A percentile compares a stretch with the other conserved stretches of the same genome.
Conservation (phyloP, 2,329 filamentous ascomycete genomes). For the Hypoxylon rubiginosum region DNA sequence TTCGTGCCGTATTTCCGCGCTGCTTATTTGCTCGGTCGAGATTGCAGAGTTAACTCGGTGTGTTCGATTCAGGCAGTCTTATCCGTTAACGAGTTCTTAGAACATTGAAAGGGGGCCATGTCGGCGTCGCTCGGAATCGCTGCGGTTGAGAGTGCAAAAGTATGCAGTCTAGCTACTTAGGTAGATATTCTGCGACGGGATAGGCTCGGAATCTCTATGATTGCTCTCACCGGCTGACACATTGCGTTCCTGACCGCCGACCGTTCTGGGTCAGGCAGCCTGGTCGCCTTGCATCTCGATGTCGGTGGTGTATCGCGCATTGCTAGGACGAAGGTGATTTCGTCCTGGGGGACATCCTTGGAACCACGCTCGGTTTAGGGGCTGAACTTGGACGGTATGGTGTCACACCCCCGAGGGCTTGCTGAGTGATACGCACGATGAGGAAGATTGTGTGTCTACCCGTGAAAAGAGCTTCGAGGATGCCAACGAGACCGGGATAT, state of each 20-base stretch:
- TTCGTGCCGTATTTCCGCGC: slow-evolving; percentile 21
- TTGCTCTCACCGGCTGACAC: slow-evolving; percentile 25
- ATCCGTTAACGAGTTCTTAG: neutral
- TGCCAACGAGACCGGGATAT: slow-evolving; percentile 19
- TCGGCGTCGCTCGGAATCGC: slow-evolving; percentile 33
- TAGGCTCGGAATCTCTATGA: slow-evolving; percentile 23
- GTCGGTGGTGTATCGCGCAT: neutral
- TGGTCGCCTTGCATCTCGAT: slow-evolving; percentile 2
- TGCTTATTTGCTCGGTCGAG: slow-evolving; percentile 3
- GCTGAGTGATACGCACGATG: slow-evolving; percentile 1
- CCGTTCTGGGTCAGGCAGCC: neutral
- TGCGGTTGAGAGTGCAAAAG: slow-evolving; percentile 1
- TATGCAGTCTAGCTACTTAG: neutral
- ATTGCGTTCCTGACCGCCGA: slow-evolving; percentile 19
- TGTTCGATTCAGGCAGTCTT: slow-evolving; percentile 12
- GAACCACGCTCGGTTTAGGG: neutral
- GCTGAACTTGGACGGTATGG: neutral
- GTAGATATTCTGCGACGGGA: slow-evolving; percentile 16
- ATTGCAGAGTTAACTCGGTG: slow-evolving; percentile 8
- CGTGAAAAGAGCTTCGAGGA: slow-evolving; percentile 6
- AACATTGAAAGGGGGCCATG: neutral
- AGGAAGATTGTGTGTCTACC: slow-evolving; percentile 17
- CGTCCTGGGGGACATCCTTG: slow-evolving; percentile 3
- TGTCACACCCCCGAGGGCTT: slow-evolving; percentile 14
- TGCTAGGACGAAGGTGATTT: neutral